Base-by-base conservation (phyloP, 2,329 filamentous ascomycete genomes). In the Rutstroemia sp. region DNA sequence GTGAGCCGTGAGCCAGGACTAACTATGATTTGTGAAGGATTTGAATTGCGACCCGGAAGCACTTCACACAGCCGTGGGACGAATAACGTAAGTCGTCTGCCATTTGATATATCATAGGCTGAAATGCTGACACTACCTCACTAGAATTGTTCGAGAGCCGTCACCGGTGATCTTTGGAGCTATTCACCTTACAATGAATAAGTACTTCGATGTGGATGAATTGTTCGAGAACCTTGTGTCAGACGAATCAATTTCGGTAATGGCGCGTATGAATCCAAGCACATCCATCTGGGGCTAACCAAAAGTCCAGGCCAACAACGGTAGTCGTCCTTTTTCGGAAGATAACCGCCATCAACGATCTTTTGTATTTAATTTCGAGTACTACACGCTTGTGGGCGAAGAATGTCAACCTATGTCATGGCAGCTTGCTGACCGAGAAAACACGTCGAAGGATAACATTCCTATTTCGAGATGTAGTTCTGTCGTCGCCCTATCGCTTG, bases 291-390 rank as follows among this genome's bases (percentile, higher is more conserved):
- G 10, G 41, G n/a, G 45, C 19, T 51, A 52, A 34, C 47, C 25
- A 50, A 48, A 25, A 42, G 25, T 12, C 14, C 8, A 65, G 61
- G 59, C 63, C 17, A 48, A 62, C 17, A 56, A 62, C 10, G 38
- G 42, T 6, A 42, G 57, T 19, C 60, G 65, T 34, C 59, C 61
- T 4, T 67, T 64, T 48, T 51, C 57, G 16, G 59, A 68, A 2
- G 71, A 76, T 27, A 64, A 70, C 4, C 70, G 78, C 7, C 76
- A 76, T 12, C 81, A 81, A 61, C 73, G 78, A 6, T 79, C 77
- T 7, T 83, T 84, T 66, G 77, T 83, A 61, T 84, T 86, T 65
- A 79, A 76, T 44, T 84, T 86, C 66, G 83, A 85, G 61, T 86
- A 84, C 65, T 84, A 83, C 64, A 85, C 82, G 5, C 73, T 84